These are phyloP conservation scores for Tilletia caries DNA, from an alignment of 1,284 basidiomycete genomes.

Conservation along the genomic window DNA sequence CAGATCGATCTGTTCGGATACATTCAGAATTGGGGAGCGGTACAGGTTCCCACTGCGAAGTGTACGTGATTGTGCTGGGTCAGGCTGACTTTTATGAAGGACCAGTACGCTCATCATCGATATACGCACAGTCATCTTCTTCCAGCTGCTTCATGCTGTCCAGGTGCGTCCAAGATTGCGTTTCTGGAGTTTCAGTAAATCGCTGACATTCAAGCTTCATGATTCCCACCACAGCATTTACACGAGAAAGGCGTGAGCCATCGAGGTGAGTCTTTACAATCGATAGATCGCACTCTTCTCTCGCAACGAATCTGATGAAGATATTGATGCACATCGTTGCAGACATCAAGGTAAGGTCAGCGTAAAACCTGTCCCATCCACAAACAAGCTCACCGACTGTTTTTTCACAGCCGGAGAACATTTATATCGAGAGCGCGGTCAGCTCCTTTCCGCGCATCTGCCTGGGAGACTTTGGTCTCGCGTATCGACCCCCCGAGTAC, in stretches of 20 bases:
- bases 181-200: no score
- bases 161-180: background rate
- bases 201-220: no score
- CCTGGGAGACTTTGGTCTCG: slow-evolving; percentile 9
- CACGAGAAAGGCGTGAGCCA: background rate
- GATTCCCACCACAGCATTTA: background rate
- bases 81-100: no score
- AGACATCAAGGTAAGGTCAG: slow-evolving; percentile 12
- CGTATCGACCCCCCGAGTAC: background rate
- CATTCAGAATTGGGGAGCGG: background rate
- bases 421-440: slow-evolving; percentile 7
- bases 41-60: slow-evolving; percentile 1
- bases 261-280: background rate
- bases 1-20: background rate
- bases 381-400: background rate
- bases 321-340: background rate
- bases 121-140: background rate
- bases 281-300: no score
- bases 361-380: background rate
- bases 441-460: slow-evolving; percentile 6
- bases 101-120: background rate
- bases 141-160: slow-evolving; percentile 5
- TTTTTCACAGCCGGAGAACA: background rate
- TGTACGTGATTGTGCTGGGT: background rate
- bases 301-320: no score